phyloP scores from a whole-genome alignment of 2,329 filamentous ascomycete species.

The Penicillium griseofulvum region DNA sequence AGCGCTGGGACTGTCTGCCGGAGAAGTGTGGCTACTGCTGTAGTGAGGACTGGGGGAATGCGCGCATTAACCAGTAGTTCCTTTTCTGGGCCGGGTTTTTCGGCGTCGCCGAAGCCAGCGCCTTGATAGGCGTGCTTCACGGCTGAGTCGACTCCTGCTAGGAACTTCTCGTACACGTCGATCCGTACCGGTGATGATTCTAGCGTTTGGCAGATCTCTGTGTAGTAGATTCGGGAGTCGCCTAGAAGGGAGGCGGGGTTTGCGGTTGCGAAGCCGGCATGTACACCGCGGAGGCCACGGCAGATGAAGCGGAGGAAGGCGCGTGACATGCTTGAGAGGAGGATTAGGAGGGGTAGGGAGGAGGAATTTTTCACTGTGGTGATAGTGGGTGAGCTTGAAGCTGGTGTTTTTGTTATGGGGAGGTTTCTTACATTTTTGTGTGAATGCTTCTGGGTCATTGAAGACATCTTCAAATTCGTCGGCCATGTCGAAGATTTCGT shows the following conservation, averaged over 20 bases:
- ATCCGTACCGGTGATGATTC: constrained; percentile 57
- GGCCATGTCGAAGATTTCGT: constrained; percentile 50
- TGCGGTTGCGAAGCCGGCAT: constrained; percentile 39
- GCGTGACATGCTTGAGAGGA: constrained; percentile 72
- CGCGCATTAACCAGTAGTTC: constrained; percentile 53
- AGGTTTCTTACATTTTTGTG: constrained; percentile 33
- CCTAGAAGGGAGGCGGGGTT: constrained; percentile 41
- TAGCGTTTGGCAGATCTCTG: constrained; percentile 54
- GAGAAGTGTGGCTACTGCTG: constrained; percentile 50
- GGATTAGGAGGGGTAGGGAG: constrained; percentile 50
- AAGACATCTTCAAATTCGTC: constrained; percentile 38
- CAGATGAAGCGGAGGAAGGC: constrained; percentile 69
- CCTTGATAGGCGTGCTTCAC: constrained; percentile 58
- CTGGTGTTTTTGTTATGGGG: background rate
- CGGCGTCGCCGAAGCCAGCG: constrained; percentile 44
- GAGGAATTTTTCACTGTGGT: constrained; percentile 34
- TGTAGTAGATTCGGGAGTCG: constrained; percentile 46
- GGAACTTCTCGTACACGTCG: constrained; percentile 61
- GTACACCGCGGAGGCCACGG: constrained; percentile 60
- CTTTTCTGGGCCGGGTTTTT: constrained; percentile 51
- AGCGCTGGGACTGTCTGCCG: constrained; percentile 55
- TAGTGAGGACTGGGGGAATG: constrained; percentile 52
- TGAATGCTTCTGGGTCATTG: constrained; percentile 36
- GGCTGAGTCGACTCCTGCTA: constrained; percentile 64
- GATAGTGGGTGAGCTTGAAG: background rate